Conservation (phyloP, 495 filamentous ascomycete species). For the Rusavskia elegans region DNA sequence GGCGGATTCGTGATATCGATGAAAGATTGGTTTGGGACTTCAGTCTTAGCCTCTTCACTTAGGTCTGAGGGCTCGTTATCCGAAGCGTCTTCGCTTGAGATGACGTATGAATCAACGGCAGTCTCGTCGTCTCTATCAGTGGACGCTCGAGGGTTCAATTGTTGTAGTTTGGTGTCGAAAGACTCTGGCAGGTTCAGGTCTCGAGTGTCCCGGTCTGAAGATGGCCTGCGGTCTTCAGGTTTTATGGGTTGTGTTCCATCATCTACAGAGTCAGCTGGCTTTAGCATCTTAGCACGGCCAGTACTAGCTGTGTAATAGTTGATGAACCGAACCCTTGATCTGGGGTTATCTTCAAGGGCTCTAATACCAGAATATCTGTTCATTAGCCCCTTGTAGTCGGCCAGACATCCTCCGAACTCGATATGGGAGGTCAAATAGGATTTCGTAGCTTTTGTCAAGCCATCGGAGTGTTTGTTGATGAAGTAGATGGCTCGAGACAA, state of each 20-base stretch:
- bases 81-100: no score
- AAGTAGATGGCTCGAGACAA: conserved; percentile 59
- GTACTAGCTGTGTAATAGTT: conserved; percentile 87
- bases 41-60: no score
- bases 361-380: conserved; percentile 51
- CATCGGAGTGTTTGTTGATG: conserved; percentile 59
- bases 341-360: conserved; percentile 51
- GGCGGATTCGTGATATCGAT: no score
- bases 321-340: conserved; percentile 49
- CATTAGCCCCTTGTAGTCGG: conserved; percentile 56
- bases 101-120: no score
- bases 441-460: conserved; percentile 50
- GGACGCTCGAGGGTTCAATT: no score
- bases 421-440: conserved; percentile 63
- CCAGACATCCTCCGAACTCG: conserved; percentile 67
- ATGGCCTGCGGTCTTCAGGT: background rate
- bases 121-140: no score
- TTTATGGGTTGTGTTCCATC: conserved; percentile 1
- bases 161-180: background rate
- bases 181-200: background rate
- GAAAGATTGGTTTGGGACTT: no score
- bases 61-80: no score
- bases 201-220: background rate
- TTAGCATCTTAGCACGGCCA: conserved; percentile 39
- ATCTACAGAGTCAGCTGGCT: conserved; percentile 13